A percentile compares a stretch with the other conserved stretches of the same genome.
Conservation (phyloP, 345 rosid species). For the Rhodamnia argentea region DNA sequence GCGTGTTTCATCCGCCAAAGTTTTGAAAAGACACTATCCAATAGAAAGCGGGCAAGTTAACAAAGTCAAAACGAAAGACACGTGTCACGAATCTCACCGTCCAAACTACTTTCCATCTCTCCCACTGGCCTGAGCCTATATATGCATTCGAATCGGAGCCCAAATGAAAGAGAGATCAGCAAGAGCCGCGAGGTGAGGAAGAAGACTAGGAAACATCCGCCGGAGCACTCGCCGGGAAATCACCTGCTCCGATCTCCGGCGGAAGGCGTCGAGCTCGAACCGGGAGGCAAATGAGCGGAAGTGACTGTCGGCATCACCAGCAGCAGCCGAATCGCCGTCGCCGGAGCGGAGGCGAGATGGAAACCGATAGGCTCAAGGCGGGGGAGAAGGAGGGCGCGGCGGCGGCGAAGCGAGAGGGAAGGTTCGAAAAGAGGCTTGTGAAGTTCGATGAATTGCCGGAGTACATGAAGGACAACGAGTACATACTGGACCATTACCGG, state of each 20-base stretch:
- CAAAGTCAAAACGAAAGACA: not conserved
- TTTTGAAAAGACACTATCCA: not conserved
- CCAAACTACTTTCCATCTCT: not conserved
- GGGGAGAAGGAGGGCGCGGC: not conserved
- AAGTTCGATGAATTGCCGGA: constrained; percentile 72
- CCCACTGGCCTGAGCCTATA: not conserved
- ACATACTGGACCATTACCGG: constrained; percentile 73
- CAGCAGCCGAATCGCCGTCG: not conserved
- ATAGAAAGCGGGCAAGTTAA: not conserved
- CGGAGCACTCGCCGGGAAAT: not conserved
- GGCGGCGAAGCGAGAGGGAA: constrained; percentile 2
- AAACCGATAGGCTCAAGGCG: not conserved
- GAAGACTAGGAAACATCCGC: not conserved
- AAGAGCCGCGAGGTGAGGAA: not conserved
- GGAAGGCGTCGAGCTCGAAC: not conserved
- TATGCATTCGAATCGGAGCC: not conserved
- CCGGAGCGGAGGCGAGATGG: not conserved
- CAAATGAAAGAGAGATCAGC: not conserved
- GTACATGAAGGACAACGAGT: constrained; percentile 81
- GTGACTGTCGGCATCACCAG: not conserved
- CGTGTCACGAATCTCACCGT: not conserved
- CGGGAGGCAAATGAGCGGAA: not conserved
- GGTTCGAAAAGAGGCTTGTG: constrained; percentile 42
- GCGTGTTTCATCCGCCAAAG: not conserved
- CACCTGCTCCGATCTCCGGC: not conserved